Evolutionary conservation across 2,329 filamentous ascomycete species (phyloP), one percentile per base, ranked within the genome.

Genomic region (Cladosporium cucumerinum): DNA sequence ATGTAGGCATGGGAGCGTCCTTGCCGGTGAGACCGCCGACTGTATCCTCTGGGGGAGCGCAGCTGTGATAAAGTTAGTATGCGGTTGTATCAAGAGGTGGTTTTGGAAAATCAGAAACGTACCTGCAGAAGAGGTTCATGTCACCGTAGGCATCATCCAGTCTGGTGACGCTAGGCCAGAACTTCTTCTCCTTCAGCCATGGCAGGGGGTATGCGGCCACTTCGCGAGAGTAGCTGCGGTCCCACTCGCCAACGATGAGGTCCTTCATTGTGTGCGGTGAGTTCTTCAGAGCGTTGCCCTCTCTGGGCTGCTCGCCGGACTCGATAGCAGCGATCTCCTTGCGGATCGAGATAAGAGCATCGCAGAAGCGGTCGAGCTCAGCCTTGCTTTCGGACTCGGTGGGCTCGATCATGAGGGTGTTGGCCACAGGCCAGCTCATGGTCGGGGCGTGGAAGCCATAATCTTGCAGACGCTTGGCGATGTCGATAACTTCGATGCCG

Each of bases 401-500:
- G 2, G 94, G 94, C 82, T 98, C 94, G 70, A 98, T 96, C 94
- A 98, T 98, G 52, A 98, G 86, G 0, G 94, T 97, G 80, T 96
- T 96, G 61, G 92, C 86, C 2, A 98, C 93, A 1, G 94, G 94
- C 91, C 92, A 97, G 76, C 89, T 93, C 94, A 98, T 97, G 61
- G 94, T 98, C 0, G 94, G 94, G 1, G 93, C 91, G 78, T 98
- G 94, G 86, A 98, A 98, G 49, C 94, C 94, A 76, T 96, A 98
- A 76, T 98, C 94, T 79, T 97, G 93, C 23, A 98, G 87, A 68
- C 94, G 91, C 84, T 98, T 98, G 74, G 94, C 94, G 69, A 98
- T 90, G 75, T 98, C 94, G 71, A 97, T 95, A 32, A 90, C 94
- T 80, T 97, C 93, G 71, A 98, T 82, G 28, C 92, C 92, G 7